Conservation (phyloP, 495 filamentous ascomycete genomes). For the Aspergillus carlsbadensis region DNA sequence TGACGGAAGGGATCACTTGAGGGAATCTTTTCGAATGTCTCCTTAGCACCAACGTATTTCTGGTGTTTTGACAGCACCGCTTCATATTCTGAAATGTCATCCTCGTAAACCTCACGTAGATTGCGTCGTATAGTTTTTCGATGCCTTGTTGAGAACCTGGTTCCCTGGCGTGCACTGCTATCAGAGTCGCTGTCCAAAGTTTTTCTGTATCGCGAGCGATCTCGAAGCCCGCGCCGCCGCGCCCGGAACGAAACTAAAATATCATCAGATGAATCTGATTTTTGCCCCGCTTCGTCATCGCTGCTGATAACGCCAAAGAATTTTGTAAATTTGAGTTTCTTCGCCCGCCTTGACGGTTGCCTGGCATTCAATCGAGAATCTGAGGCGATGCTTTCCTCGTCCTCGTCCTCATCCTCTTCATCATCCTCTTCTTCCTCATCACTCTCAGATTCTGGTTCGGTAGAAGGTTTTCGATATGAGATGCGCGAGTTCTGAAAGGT, state of each 20-base stretch:
- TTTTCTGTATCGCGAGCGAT: slow-evolving; percentile 6
- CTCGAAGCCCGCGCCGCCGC: slow-evolving; percentile 43
- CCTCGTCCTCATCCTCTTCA: no score
- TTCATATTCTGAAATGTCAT: slow-evolving; percentile 64
- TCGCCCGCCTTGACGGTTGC: slow-evolving; percentile 13
- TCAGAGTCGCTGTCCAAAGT: slow-evolving; percentile 19
- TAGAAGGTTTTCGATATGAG: background rate
- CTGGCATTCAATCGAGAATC: background rate
- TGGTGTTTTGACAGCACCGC: slow-evolving; percentile 43
- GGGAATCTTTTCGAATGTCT: slow-evolving; percentile 60
- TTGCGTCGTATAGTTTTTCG: slow-evolving; percentile 39
- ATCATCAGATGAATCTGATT: slow-evolving; percentile 27
- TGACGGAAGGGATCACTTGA: slow-evolving; percentile 59
- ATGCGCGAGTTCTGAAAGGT: slow-evolving; percentile 20
- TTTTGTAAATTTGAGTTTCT: slow-evolving; percentile 18
- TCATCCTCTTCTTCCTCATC: slow-evolving; percentile 2
- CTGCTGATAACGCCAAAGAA: slow-evolving; percentile 20
- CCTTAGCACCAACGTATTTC: slow-evolving; percentile 57
- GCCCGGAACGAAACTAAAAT: slow-evolving; percentile 12
- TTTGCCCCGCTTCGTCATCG: slow-evolving; percentile 13
- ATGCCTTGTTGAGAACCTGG: slow-evolving; percentile 30
- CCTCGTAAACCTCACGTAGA: slow-evolving; percentile 66
- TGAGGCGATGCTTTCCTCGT: slow-evolving; percentile 2
- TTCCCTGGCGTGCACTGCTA: slow-evolving; percentile 8
- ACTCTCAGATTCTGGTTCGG: background rate